Evolutionary conservation across 352 stramenopile genomes (phyloP).

Genomic region (Hyaloperonospora brassicae): DNA sequence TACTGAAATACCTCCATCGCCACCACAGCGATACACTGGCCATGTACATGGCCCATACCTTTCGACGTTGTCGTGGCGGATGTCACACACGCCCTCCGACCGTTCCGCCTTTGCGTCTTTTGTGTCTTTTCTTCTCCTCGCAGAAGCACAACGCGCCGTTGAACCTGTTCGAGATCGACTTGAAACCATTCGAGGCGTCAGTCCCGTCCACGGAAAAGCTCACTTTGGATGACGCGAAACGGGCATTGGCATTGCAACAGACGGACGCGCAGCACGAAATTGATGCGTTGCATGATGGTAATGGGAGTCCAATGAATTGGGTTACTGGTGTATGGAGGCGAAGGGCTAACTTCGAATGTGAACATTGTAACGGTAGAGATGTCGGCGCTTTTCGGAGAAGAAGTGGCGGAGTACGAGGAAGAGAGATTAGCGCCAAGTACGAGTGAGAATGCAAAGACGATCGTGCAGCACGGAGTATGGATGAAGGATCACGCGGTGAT

Average conservation of each 20-base stretch:
- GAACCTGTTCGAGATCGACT: slow-evolving; percentile 53
- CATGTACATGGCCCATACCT: no score
- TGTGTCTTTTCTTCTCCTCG: slow-evolving; percentile 7
- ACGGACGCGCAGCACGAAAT: slow-evolving; percentile 26
- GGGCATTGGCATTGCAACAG: slow-evolving; percentile 16
- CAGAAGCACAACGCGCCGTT: slow-evolving; percentile 1
- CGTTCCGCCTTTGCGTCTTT: not conserved
- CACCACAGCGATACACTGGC: no score
- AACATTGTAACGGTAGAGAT: slow-evolving; percentile 27
- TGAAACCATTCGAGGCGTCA: slow-evolving; percentile 20
- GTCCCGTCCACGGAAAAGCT: slow-evolving; percentile 8
- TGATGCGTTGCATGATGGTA: slow-evolving; percentile 37
- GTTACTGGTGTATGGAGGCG: not conserved
- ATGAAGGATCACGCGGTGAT: not conserved
- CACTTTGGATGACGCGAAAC: slow-evolving; percentile 13
- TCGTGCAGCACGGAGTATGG: slow-evolving; percentile 1
- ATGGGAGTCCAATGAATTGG: no score
- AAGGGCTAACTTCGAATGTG: not conserved
- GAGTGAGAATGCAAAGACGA: slow-evolving; percentile 3
- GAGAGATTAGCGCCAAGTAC: slow-evolving; percentile 9
- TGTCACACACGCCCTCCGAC: not conserved
- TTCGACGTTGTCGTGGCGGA: not conserved
- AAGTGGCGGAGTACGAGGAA: slow-evolving; percentile 29
- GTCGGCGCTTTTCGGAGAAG: slow-evolving; percentile 39
- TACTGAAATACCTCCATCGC: no score